Evolutionary conservation across 768 basidiomycete species (phyloP), one percentile per base, ranked within the genome.

Genomic region (Mycena indigotica): DNA sequence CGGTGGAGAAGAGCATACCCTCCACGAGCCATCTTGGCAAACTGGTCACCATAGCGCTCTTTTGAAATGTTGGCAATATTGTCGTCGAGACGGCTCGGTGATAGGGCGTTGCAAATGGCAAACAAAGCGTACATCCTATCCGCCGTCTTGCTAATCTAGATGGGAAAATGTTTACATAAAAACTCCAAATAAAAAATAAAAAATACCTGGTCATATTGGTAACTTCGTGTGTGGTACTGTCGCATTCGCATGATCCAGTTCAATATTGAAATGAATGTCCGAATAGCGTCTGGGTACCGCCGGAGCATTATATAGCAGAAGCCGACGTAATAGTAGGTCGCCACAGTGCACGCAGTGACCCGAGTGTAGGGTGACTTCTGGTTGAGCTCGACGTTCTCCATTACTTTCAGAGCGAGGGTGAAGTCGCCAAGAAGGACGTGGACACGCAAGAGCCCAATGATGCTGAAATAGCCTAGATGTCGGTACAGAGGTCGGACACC

Each of bases 51-150:
- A 66, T 91, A 96, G 52, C 90, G 85, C 72, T 99, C 96, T 70
- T 93, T 93, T 38, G 94, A 91, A 53, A 87, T 88, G 70, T 93
- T 89, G 73, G 93, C 88, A 68, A 96, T 95, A 69, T 93, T 94
- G 70, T 97, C 95, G 67, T 98, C 96, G 60, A 96, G 77, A 56
- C 95, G 83, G 55, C 89, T 95, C 2, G 97, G 95, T 3, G 95
- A 94, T 8, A 98, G 82, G 1, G 92, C 89, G 64, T 93, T 90
- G 76, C 94, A 96, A 58, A 99, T 86, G 5, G 95, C 93, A 61
- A 98, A 91, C 28, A 99, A 74, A 4, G 95, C 95, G 67, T 98
- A 96, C 95, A 98, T 99, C 45, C 97, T 80, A 69, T 99, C 97
- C 3, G 93, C 95, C 17, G 91, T 95, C 80, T 98, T 98, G 77